Evolutionary conservation across 257 asterid genomes (phyloP).

Genomic region (Gardenia jasminoides): DNA sequence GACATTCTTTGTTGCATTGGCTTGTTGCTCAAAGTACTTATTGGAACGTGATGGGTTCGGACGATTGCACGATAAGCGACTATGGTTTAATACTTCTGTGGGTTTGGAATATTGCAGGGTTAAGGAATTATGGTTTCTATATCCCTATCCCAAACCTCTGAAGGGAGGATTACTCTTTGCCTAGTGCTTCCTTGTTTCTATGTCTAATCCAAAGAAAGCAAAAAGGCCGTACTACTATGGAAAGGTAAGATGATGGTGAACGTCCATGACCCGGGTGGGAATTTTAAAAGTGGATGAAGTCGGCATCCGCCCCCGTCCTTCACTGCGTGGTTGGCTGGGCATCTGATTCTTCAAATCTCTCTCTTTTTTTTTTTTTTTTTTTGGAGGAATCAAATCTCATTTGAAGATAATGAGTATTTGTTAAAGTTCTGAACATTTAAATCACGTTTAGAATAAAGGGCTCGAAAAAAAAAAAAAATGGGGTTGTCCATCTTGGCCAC

Average conservation of each 20-base stretch:
- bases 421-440: background rate
- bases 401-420: no score
- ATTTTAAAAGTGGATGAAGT: background rate
- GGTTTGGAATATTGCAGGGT: no score
- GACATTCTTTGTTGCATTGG: background rate
- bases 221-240: background rate
- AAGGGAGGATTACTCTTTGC: no score
- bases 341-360: conserved; percentile 24
- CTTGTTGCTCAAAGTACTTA: background rate
- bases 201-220: background rate
- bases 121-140: background rate
- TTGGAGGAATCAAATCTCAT: background rate
- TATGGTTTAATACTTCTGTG: no score
- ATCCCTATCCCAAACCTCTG: no score
- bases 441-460: conserved; percentile 13
- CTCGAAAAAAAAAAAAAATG: background rate
- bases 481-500: background rate
- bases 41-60: background rate
- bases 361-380: no score
- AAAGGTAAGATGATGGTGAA: background rate
- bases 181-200: background rate
- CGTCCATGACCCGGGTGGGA: conserved; percentile 4
- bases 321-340: background rate
- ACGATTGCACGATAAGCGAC: no score
- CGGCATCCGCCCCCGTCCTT: background rate